Conservation (phyloP, 2,329 filamentous ascomycete species). For the Leptographium lundbergii region DNA sequence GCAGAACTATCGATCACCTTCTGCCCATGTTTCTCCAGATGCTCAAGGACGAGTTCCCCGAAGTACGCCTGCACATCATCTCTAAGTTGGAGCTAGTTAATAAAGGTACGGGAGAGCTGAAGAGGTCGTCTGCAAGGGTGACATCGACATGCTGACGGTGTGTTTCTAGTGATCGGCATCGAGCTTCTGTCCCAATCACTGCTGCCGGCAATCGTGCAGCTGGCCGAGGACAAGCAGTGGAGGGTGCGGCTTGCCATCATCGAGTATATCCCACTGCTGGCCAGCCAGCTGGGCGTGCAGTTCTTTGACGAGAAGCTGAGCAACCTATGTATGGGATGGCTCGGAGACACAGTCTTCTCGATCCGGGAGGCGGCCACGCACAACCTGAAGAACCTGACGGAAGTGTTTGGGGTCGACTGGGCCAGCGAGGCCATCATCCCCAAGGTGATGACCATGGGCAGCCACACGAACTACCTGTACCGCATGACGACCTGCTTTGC, state of each 20-base stretch:
- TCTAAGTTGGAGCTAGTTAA: constrained; percentile 99
- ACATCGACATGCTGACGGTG: background rate
- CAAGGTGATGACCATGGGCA: constrained; percentile 97
- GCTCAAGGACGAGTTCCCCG: constrained; percentile 98
- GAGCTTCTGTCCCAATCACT: constrained; percentile 93
- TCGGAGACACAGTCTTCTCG: constrained; percentile 96
- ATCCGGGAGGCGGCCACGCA: constrained; percentile 95
- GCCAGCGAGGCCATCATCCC: constrained; percentile 94
- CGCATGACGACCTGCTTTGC: constrained; percentile 99
- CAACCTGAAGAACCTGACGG: constrained; percentile 95
- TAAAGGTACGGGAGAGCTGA: constrained; percentile 48
- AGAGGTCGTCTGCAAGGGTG: constrained; percentile 9
- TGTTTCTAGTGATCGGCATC: constrained; percentile 73
- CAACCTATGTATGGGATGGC: constrained; percentile 93
- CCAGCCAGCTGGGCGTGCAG: constrained; percentile 86
- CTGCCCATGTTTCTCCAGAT: constrained; percentile 98
- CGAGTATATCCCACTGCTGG: constrained; percentile 94
- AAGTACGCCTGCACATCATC: constrained; percentile 96
- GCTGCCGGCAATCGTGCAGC: constrained; percentile 89
- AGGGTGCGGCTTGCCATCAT: constrained; percentile 95
- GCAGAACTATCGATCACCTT: constrained; percentile 85
- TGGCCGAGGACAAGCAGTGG: constrained; percentile 99
- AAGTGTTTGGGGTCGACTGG: constrained; percentile 98
- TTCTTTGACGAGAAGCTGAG: constrained; percentile 98
- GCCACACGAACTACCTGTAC: constrained; percentile 97